Evolutionary conservation across 1,284 basidiomycete species (phyloP), one percentile per base, ranked within the genome.

Genomic region (Cryptococcus amylolentus): DNA sequence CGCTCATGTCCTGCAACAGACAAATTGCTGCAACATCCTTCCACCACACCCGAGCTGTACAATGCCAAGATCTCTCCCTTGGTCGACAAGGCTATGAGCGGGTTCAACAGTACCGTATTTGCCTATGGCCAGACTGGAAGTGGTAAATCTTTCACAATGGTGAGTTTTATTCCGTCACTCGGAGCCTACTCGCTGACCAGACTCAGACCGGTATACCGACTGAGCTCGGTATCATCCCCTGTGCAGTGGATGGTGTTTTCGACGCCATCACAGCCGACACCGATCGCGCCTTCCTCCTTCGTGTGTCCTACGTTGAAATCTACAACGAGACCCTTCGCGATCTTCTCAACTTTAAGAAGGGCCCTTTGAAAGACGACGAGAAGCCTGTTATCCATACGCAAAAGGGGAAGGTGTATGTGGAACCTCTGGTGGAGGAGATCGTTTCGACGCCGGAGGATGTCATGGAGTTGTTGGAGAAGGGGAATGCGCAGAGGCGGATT

Each of bases 311-410:
- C 62, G 76, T 84, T 49, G 83, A 79, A 60, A 83, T 84, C 57
- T 84, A 84, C 76, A 84, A 84, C 62, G 83, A 84, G 58, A 77
- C 77, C 3, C 71, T 84, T 16, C 78, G 80, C 31, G 83, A 84
- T 62, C 71, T 84, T 9, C 71, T 79, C 23, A 71, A 71, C 51
- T 66, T 65, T 43, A 73, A 71, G 52, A 73, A 66, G 62, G 70
- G 65, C 14, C 68, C 63, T 1, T 49, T 68, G 38, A 64, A 54
- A 14, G 71, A 74, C 31, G 67, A 72, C 39, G 72, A 71, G 52
- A 71, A 64, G 47, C 77, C 76, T 5, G 62, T 56, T 5, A 76
- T 79, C 23, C 75, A 77, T 56, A 71, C 68, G 1, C 61, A 64
- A 37, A 77, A 75, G 67, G 78, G 78, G 16, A 77, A 79, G 41